phyloP scores from a whole-genome alignment of 441 rosid genomes.

The Syzygium syzygioides region DNA sequence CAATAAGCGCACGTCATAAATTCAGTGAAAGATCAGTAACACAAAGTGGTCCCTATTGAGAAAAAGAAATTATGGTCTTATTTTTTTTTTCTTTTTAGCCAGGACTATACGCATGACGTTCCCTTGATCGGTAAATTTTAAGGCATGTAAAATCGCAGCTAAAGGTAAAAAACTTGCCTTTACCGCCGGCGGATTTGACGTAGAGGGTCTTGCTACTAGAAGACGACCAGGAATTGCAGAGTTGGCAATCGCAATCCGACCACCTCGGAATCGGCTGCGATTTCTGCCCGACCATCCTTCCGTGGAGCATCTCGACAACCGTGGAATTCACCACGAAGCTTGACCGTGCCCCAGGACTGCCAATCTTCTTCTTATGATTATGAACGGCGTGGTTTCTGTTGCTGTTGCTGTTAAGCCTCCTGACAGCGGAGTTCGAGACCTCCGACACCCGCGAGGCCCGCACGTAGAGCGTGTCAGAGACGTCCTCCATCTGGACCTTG shows the following conservation, averaged over 20 bases:
- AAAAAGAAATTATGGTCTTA: neutral
- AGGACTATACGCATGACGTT: neutral
- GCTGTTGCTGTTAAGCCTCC: neutral
- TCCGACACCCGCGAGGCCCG: slow-evolving; percentile 8
- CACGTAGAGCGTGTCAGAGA: slow-evolving; percentile 13
- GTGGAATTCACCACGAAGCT: slow-evolving; percentile 3
- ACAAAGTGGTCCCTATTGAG: neutral
- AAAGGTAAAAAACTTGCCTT: slow-evolving; percentile 25
- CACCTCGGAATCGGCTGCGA: slow-evolving; percentile 51
- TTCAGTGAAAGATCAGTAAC: neutral
- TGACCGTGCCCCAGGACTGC: neutral
- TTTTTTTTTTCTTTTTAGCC: neutral
- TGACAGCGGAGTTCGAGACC: slow-evolving; percentile 1
- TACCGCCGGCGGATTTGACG: slow-evolving; percentile 56
- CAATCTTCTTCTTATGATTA: neutral
- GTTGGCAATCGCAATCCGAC: slow-evolving; percentile 88
- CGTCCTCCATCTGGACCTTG: slow-evolving; percentile 13
- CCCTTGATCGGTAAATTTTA: neutral
- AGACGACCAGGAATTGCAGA: slow-evolving; percentile 69
- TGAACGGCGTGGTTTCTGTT: neutral
- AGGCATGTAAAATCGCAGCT: neutral
- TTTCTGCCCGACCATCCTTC: neutral
- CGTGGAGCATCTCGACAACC: slow-evolving; percentile 6
- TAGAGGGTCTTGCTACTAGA: slow-evolving; percentile 50
- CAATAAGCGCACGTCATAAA: neutral